Evolutionary conservation across 306 rosid genomes (phyloP).

Genomic region (Lablab purpureus): DNA sequence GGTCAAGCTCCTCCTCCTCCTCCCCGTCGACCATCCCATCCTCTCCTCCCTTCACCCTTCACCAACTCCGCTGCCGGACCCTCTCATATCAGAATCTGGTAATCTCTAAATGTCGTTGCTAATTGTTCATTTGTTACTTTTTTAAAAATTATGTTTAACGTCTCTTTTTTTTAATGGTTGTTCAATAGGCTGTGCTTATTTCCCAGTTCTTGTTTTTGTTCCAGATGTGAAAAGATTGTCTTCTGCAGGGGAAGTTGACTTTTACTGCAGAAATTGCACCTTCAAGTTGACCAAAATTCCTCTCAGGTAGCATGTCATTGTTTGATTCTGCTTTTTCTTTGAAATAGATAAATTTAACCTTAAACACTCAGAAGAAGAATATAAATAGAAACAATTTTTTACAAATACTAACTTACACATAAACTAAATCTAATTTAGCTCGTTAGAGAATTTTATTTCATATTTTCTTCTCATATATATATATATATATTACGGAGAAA

Average conservation of each 20-base stretch:
- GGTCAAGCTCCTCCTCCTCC: conserved; percentile 81
- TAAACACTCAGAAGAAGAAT: no score
- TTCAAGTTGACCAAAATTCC: conserved; percentile 69
- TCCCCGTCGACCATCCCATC: conserved; percentile 80
- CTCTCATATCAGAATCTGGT: conserved; percentile 71
- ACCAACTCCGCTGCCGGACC: conserved; percentile 38
- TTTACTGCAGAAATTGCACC: conserved; percentile 76
- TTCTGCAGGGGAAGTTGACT: conserved; percentile 64
- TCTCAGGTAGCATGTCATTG: conserved; percentile 56
- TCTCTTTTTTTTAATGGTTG: background rate
- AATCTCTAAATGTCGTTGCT: conserved; percentile 15
- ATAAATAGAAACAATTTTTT: no score
- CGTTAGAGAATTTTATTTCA: no score
- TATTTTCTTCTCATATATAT: no score
- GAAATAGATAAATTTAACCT: background rate
- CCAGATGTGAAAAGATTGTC: conserved; percentile 66
- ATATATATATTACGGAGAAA: no score
- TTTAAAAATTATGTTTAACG: background rate
- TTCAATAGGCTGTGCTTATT: background rate
- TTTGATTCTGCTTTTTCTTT: background rate
- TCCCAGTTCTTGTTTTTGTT: conserved; percentile 39
- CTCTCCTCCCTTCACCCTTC: conserved; percentile 54
- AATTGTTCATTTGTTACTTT: background rate
- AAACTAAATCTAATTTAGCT: no score
- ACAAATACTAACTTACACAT: no score